Evolutionary conservation across 441 rosid species (phyloP).

Genomic region (Bocquillonia castaneifolia): DNA sequence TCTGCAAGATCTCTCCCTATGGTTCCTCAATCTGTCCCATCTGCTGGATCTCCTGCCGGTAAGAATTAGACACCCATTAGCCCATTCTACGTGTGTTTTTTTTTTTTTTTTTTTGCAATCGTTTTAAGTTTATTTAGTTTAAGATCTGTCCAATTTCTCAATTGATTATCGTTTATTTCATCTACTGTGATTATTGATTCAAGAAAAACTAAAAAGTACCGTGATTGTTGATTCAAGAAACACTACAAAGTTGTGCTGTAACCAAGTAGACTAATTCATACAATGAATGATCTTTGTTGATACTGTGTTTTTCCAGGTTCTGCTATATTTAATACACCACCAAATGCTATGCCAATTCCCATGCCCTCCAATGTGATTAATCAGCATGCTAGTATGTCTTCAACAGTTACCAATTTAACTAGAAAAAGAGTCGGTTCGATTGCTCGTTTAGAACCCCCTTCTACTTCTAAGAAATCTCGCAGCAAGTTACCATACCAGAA

Average conservation of each 20-base stretch:
- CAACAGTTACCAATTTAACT: conserved; percentile 34
- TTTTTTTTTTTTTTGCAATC: no score
- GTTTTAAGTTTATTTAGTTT: no score
- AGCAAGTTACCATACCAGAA: conserved; percentile 27
- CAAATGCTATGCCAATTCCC: conserved; percentile 35
- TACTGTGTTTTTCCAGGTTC: conserved; percentile 30
- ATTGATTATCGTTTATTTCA: background rate
- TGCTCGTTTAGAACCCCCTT: conserved; percentile 32
- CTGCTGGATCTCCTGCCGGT: conserved; percentile 42
- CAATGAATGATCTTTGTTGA: background rate
- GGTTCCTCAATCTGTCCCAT: conserved; percentile 29
- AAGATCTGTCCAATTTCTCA: no score
- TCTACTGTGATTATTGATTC: no score
- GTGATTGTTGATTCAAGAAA: no score
- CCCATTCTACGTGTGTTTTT: background rate
- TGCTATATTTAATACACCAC: conserved; percentile 33
- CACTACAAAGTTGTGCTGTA: no score
- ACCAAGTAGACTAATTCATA: no score
- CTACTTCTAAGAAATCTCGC: conserved; percentile 48
- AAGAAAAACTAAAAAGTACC: no score
- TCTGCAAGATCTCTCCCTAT: conserved; percentile 17
- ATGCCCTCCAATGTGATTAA: conserved; percentile 30
- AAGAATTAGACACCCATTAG: background rate
- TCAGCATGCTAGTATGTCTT: conserved; percentile 24
- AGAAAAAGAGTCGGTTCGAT: conserved; percentile 49